phyloP scores from a whole-genome alignment of 2,329 filamentous ascomycete species.

The Ophiostoma montium region DNA sequence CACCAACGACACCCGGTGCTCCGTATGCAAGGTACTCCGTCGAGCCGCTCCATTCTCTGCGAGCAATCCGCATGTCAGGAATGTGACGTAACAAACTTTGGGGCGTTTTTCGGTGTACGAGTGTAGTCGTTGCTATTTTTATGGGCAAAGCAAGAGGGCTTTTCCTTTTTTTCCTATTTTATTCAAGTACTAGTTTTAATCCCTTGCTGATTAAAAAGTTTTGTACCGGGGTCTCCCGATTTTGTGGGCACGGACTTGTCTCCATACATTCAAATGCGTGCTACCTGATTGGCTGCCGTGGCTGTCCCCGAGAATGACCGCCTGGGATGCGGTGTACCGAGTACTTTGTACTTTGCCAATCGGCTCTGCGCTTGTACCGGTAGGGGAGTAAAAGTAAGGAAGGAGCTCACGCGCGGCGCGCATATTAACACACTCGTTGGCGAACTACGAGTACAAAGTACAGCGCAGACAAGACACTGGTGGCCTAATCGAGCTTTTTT shows the following conservation, averaged over 20 bases:
- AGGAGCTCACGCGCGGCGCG: neutral
- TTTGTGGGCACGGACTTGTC: constrained; percentile 4
- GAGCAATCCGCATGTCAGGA: too few species aligned
- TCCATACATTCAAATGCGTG: constrained; percentile 8
- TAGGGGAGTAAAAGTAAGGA: neutral
- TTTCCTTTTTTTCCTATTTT: neutral
- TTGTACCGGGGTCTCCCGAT: constrained; percentile 13
- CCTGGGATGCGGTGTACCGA: too few species aligned
- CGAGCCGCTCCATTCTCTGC: too few species aligned
- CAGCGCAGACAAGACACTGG: neutral
- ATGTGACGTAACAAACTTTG: neutral
- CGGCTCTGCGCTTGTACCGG: neutral
- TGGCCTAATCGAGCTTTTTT: neutral
- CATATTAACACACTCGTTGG: neutral
- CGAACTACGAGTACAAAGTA: too few species aligned
- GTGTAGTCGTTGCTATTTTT: too few species aligned
- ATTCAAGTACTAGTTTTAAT: neutral
- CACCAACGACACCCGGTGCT: neutral
- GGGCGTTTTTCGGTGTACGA: too few species aligned
- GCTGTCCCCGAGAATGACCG: constrained; percentile 3
- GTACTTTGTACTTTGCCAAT: neutral
- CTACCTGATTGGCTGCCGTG: constrained; percentile 9
- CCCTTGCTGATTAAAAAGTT: neutral
- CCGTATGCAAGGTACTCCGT: too few species aligned
- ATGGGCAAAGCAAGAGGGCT: neutral